Evolutionary conservation across 345 rosid species (phyloP), one percentile per base, ranked within the genome.

Genomic region (Eucalyptus guilfoylei): DNA sequence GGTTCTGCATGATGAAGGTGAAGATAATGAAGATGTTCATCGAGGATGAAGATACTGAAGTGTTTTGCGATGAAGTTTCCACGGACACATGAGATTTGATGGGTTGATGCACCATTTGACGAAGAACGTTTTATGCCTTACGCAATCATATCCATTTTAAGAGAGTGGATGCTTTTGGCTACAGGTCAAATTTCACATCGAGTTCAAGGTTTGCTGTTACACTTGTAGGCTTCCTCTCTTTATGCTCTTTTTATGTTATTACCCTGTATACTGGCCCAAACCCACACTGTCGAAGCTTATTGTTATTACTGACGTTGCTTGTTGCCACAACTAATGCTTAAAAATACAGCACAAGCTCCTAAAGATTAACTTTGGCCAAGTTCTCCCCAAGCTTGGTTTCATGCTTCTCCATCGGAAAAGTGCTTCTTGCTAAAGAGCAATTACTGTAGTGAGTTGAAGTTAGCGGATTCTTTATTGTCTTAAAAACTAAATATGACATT

Each of bases 311-410:
- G 64, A 94, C 93, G 49, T 90, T 49, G 34, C 19, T 67, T n/a
- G 94, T 92, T 90, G 94, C 92, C 54, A 89, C 87, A 90, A 89
- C 89, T 50, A 93, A 90, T 60, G 88, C 91, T 69, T 90, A 92
- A 88, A 94, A 93, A 87, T 92, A 88, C 21, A 95, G 86, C 37
- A 85, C 89, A 6, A 91, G 87, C 42, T 92, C 92, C 87, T 88
- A 91, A 50, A 90, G 87, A 81, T 87, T 80, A 19, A 42, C 55
- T 14, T 37, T 80, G 45, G 49, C 87, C 52, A 90, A 40, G 45
- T 87, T 54, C 80, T 88, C 49, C 5, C 45, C 60, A 26, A n/a
- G 45, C 28, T 28, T 40, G 49, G 58, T 23, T 16, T 37, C 58
- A 50, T 50, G 54, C 54, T 50, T 50, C 54, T 50, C 54, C 54